Percentiles rank a stretch among this genome's conserved stretches.
phyloP scores from a whole-genome alignment of 345 rosid species.

The Cardiospermum halicacabum region DNA sequence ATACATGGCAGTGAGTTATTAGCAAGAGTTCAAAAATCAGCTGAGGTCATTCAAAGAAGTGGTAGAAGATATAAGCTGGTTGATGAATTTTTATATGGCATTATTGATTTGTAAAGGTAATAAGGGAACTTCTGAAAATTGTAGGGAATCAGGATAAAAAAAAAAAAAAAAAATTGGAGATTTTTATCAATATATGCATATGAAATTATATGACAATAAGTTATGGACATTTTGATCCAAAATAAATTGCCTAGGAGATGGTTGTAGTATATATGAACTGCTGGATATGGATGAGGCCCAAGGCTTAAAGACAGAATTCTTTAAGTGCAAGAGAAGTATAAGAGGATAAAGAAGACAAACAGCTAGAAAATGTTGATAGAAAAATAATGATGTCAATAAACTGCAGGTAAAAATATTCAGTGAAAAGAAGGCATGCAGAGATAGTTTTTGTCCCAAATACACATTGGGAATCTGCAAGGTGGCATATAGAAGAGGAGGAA shows the following conservation, averaged over 20 bases:
- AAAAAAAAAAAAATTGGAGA: background rate
- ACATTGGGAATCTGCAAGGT: background rate
- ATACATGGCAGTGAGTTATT: no score
- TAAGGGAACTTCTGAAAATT: no score
- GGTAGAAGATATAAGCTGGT: no score
- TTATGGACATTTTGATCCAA: background rate
- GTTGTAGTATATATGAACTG: background rate
- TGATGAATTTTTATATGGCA: no score
- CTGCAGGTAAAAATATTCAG: background rate
- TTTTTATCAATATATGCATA: background rate
- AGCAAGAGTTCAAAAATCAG: no score
- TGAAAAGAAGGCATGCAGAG: background rate
- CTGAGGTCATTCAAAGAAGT: no score
- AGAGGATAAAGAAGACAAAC: background rate
- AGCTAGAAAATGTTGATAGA: background rate
- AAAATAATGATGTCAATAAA: background rate
- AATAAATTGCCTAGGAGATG: background rate
- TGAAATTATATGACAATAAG: background rate
- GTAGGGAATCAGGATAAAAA: conserved; percentile 13
- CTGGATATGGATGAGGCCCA: background rate
- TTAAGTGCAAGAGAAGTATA: background rate
- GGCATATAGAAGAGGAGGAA: background rate
- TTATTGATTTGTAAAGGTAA: no score
- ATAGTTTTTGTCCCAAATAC: background rate
- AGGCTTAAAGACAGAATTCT: background rate